Conservation (phyloP, 2,329 filamentous ascomycete genomes). For the Fusarium sp. region DNA sequence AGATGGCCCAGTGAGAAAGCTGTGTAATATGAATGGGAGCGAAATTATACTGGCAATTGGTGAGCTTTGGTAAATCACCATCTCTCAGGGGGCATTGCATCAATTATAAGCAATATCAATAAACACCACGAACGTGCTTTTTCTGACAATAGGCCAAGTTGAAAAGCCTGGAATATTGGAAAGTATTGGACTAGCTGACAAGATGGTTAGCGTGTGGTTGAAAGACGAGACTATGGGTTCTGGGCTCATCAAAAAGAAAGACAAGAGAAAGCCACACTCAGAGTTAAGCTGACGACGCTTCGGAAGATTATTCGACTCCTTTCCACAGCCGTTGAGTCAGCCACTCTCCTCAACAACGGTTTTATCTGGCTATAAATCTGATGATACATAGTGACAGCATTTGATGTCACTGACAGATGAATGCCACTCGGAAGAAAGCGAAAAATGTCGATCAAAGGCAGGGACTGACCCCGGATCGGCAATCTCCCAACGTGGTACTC, state of each 20-base stretch:
- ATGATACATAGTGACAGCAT: background rate
- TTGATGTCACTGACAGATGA: slow-evolving; percentile 6
- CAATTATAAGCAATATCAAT: background rate
- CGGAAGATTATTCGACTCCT: background rate
- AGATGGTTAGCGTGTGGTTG: background rate
- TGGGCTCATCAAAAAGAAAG: background rate
- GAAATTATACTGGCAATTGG: background rate
- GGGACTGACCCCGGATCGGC: slow-evolving; percentile 34
- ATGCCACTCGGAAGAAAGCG: slow-evolving; percentile 29
- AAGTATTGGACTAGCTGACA: slow-evolving; percentile 3
- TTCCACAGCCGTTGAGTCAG: background rate
- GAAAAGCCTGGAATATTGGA: background rate
- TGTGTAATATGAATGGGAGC: background rate
- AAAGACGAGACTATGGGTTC: background rate
- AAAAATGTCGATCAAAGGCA: slow-evolving; percentile 18
- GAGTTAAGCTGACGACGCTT: background rate
- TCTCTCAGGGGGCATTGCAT: background rate
- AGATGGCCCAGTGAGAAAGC: background rate
- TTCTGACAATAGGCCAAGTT: background rate
- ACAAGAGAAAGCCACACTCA: background rate
- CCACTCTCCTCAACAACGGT: background rate
- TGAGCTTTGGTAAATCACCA: background rate
- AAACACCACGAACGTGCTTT: background rate
- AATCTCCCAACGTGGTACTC: slow-evolving; percentile 20
- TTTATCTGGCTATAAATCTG: background rate